Base-by-base conservation (phyloP, 163 green algal species). In the Scenedesmus sp. region DNA sequence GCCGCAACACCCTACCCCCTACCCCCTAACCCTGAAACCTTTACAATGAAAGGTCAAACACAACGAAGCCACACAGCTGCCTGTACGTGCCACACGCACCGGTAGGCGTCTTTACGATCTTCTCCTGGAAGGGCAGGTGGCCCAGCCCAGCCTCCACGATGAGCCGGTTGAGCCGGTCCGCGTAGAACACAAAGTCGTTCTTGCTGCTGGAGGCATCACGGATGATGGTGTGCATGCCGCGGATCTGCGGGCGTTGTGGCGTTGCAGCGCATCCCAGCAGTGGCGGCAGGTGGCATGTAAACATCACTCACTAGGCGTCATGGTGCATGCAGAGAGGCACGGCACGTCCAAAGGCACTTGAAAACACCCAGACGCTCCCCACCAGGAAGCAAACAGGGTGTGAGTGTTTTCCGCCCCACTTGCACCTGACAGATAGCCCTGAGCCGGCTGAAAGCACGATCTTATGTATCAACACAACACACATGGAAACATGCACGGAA, bases 201-300 rank as follows among this genome's bases (percentile, higher is more conserved):
- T 98, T 98, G 92, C 86, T 90, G 2, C 97, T 99, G 3, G 93
- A 90, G 0, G 76, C 59, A 91, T 99, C 96, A 26, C 98, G 96
- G 66, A 99, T 98, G 92, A 99, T 98, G 59, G 98, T 99, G 97
- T 99, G 98, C 97, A 99, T 99, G 94, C 98, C 97, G 18, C 97
- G 94, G 74, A 99, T 99, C 95, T 99, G 97, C 73, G 34, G 34
- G 34, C 34, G 34, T 46, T 46, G 34, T 46, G 34, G 34, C 34
- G 34, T 46, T 46, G 34, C 34, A 46, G 34, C 34, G 34, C 34
- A 46, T 46, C 34, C 34, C 34, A 46, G 34, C 34, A 46, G 34
- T 46, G 34, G 34, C 34, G 34, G 34, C 34, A 46, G 34, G 34
- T 46, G 34, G 34, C 34, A 46, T 46, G 34, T 46, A 46, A 46